phyloP scores from a whole-genome alignment of 129 eudicot species.

The Lonicera japonica region DNA sequence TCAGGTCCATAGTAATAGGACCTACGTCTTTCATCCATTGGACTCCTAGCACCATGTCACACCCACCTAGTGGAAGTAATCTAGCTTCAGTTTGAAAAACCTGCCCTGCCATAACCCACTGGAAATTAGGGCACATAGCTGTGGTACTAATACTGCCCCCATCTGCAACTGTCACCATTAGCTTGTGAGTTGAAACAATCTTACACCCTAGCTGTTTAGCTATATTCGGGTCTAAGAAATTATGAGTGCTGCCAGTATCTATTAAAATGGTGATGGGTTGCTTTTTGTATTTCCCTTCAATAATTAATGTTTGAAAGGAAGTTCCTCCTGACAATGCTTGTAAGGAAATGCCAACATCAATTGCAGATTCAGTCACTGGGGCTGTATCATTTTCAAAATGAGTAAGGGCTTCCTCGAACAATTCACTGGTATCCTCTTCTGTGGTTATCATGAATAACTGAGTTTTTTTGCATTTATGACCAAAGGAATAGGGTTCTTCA shows the following conservation, averaged over 20 bases:
- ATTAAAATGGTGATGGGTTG: not conserved
- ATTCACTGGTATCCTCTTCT: too few species aligned
- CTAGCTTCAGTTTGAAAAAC: not conserved
- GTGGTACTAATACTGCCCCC: not conserved
- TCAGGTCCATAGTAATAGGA: not conserved
- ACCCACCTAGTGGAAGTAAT: not conserved
- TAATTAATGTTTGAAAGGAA: too few species aligned
- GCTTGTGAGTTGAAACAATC: not conserved
- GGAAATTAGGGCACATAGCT: not conserved
- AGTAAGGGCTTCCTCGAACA: too few species aligned
- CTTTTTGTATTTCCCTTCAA: too few species aligned
- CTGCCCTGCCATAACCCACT: not conserved
- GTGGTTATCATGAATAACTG: too few species aligned
- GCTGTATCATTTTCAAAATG: too few species aligned
- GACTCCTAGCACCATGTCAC: not conserved
- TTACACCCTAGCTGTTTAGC: not conserved
- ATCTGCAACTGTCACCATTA: not conserved
- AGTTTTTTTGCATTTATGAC: too few species aligned
- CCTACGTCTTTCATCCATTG: not conserved
- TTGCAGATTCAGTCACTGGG: too few species aligned
- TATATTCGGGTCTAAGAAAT: not conserved
- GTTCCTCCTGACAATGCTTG: too few species aligned
- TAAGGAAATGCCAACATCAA: too few species aligned
- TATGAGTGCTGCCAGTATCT: not conserved
- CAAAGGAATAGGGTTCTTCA: too few species aligned